These are phyloP conservation scores for Suillus placidus DNA, from an alignment of 768 basidiomycete species.

Conservation along the genomic window DNA sequence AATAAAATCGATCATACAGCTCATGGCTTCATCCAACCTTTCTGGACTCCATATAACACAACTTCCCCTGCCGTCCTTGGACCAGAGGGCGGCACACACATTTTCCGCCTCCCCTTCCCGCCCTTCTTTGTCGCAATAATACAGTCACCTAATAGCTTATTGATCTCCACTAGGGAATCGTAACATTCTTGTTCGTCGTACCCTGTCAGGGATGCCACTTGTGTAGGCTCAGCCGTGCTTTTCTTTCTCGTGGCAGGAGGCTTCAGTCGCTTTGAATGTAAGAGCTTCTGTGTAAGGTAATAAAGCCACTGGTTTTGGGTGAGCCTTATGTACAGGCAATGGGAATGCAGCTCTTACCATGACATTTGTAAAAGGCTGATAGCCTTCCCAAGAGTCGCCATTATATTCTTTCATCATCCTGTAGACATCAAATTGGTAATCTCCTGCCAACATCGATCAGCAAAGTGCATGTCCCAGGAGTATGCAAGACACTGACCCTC, in stretches of 20 bases:
- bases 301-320: conserved; percentile 77
- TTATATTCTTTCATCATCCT: conserved; percentile 77
- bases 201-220: conserved; percentile 29
- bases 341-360: conserved; percentile 58
- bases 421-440: conserved; percentile 95
- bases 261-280: conserved; percentile 69
- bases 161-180: conserved; percentile 67
- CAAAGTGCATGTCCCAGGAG: not conserved
- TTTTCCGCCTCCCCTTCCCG: conserved; percentile 40
- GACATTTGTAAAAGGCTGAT: conserved; percentile 83
- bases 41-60: conserved; percentile 60
- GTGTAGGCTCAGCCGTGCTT: conserved; percentile 18
- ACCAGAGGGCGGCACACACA: conserved; percentile 21
- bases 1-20: not conserved
- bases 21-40: conserved; percentile 57
- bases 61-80: conserved; percentile 57
- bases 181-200: conserved; percentile 74
- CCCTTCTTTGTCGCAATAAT: conserved; percentile 42
- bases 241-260: conserved; percentile 49
- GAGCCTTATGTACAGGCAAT: conserved; percentile 15
- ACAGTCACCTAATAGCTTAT: conserved; percentile 54
- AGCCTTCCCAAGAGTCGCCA: conserved; percentile 69
- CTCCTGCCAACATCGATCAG: conserved; percentile 50
- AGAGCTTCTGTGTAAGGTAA: conserved; percentile 74
- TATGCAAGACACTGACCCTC: conserved; percentile 55